Evolutionary conservation across 805 yeast species (phyloP), one percentile per base, ranked within the genome.

Genomic region (Barnettozyma botsteinii): DNA sequence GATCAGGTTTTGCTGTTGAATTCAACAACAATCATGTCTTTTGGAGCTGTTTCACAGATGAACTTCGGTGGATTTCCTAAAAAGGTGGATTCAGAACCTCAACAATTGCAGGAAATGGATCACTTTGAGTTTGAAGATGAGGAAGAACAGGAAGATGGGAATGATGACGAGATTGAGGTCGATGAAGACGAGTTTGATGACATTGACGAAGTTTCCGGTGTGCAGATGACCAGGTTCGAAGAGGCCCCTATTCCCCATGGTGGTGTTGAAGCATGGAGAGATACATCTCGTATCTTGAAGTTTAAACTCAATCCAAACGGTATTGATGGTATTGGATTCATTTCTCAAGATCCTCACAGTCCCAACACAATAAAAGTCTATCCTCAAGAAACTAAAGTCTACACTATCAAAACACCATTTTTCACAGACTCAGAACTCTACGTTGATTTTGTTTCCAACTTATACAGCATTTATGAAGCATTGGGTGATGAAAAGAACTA

Each of bases 391-490:
- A 64, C 69, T 22, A 66, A 70, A 43, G 41, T 67, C 12, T 67
- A 62, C 41, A 70, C 73, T 4, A 70, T 72, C 20, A 56, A 53
- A 4, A 41, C 62, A 9, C 64, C 67, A n/a, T 57, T 65, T 17
- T 59, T 67, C 20, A 72, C 65, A 31, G 61, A 64, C 22, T 64
- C 75, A 1, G 50, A 53, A 7, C 61, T 61, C 18, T 79, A 72
- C 49, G 51, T 62, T 3, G 55, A 66, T 10, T 82, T 75, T 47
- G 67, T 77, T 29, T 70, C 70, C 22, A 55, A 65, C 9, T 50
- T 76, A 12, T 83, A 72, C 56, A 73, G 74, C 45, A 62, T 71
- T 3, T 70, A 79, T 46, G 79, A 78, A 47, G 62, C 66, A 2
- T 48, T 75, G 20, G 69, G 75, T 14, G 63, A 65, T n/a, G 65